Evolutionary conservation across 257 asterid species (phyloP), one percentile per base, ranked within the genome.

Genomic region (Rauvolfia tetraphylla): DNA sequence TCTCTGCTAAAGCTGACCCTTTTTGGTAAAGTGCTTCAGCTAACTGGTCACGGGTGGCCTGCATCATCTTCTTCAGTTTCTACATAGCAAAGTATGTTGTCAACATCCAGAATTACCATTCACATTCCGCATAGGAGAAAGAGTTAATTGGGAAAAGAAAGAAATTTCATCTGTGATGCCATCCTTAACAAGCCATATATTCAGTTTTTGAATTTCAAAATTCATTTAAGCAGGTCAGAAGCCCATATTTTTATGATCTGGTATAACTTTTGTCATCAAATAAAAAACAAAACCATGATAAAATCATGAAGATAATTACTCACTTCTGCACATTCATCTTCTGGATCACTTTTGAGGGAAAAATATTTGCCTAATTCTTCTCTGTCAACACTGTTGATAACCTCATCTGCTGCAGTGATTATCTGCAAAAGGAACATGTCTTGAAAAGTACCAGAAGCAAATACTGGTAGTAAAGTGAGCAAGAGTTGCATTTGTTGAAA

Each of bases 11-110:
- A 78, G 98, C 93, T 78, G 92, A 80, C 76, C 98, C 97, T 83
- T 88, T 91, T 85, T 95, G 98, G 79, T 88, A 95, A 74, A 95
- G 88, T 63, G 98, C 97, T 83, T 95, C 98, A 20, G 95, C 88
- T 82, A 95, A 84, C 79, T 91, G 98, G 81, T 91, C 98, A 56
- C 92, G 92, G 63, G 88, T 88, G 53, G 89, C 79, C 76, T 92
- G 97, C 98, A 92, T 88, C 83, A 87, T 89, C 93, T 91, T 92
- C 92, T 89, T 95, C 82, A 48, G 78, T 83, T 80, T 89, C 98
- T 95, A 80, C 62, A 80, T 72, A 57, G 82, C 68, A 72, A 81
- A 80, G 79, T 25, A 68, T 41, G 74, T 41, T 33, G 68, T 76
- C 84, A 77, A 68, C 31, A 82, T 68, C 80, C 34, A 74, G 56